Evolutionary conservation across 2,329 filamentous ascomycete genomes (phyloP).

Genomic region (Teratosphaeria zuluensis): DNA sequence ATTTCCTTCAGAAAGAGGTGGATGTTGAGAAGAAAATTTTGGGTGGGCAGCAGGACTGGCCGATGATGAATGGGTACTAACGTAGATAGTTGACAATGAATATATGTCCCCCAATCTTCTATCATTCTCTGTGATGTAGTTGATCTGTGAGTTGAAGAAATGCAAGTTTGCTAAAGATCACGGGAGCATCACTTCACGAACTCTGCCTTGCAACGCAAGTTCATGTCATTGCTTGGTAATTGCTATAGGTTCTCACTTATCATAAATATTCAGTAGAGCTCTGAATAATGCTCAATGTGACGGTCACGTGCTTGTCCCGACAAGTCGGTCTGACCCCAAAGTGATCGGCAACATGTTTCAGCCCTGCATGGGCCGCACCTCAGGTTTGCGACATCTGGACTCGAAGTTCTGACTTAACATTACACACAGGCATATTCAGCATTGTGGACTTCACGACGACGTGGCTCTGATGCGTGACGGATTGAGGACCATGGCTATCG

Average conservation of each 20-base stretch:
- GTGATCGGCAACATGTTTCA: not conserved
- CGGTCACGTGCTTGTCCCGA: not conserved
- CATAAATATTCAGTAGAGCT: too few relatives aligned
- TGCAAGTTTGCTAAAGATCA: too few relatives aligned
- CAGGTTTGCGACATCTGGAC: not conserved
- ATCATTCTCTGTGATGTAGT: too few relatives aligned
- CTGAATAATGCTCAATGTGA: too few relatives aligned
- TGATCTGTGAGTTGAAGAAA: too few relatives aligned
- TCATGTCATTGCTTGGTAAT: too few relatives aligned
- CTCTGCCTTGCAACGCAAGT: too few relatives aligned
- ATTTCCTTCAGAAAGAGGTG: not conserved
- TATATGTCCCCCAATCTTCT: not conserved
- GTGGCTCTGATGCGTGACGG: not conserved
- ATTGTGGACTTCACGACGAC: not conserved
- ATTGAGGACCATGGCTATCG: not conserved
- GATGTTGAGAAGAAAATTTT: conserved; percentile 2
- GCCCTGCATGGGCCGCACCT: not conserved
- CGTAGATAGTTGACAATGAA: not conserved
- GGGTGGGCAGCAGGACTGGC: not conserved
- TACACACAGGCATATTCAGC: not conserved
- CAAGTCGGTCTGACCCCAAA: not conserved
- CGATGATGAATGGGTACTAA: not conserved
- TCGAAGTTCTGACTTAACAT: not conserved
- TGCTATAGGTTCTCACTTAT: not conserved
- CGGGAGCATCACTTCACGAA: too few relatives aligned